Conservation (phyloP, 192 early-diverging fungal species). For the Backusella mclennaniae region DNA sequence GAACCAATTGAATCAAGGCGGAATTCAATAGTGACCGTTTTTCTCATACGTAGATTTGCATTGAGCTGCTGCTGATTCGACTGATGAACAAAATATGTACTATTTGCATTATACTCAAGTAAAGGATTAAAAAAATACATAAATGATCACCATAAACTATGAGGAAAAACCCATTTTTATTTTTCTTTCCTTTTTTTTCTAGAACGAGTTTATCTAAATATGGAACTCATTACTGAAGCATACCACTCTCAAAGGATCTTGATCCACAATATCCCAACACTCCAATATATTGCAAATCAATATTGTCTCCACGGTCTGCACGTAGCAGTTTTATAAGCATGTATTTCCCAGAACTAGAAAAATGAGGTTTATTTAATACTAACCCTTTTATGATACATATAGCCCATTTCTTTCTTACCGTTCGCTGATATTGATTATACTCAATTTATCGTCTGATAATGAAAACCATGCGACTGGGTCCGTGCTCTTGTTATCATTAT, state of each 20-base stretch:
- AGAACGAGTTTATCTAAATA: not conserved
- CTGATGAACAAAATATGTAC: too few species aligned
- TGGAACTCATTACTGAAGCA: not conserved
- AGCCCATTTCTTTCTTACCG: conserved; percentile 15
- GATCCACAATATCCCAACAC: conserved; percentile 42
- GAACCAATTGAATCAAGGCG: not conserved
- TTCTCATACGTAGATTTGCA: not conserved
- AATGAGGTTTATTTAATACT: not conserved
- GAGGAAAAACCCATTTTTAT: not conserved
- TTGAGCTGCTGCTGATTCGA: too few species aligned
- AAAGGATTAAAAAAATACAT: too few species aligned
- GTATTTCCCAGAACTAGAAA: conserved; percentile 47
- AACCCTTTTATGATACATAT: not conserved
- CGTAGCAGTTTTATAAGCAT: conserved; percentile 51
- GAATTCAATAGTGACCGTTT: not conserved
- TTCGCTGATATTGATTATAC: conserved; percentile 11
- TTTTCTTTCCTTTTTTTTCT: not conserved
- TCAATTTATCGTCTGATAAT: conserved; percentile 4
- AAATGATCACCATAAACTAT: not conserved
- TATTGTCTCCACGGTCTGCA: conserved; percentile 44
- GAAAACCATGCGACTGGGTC: conserved; percentile 40
- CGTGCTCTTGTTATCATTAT: not conserved
- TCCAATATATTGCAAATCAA: conserved; percentile 57
- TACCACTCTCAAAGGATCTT: conserved; percentile 24
- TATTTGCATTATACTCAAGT: too few species aligned